Base-by-base conservation (phyloP, 2,329 filamentous ascomycete genomes). In the Zasmidium angulare region DNA sequence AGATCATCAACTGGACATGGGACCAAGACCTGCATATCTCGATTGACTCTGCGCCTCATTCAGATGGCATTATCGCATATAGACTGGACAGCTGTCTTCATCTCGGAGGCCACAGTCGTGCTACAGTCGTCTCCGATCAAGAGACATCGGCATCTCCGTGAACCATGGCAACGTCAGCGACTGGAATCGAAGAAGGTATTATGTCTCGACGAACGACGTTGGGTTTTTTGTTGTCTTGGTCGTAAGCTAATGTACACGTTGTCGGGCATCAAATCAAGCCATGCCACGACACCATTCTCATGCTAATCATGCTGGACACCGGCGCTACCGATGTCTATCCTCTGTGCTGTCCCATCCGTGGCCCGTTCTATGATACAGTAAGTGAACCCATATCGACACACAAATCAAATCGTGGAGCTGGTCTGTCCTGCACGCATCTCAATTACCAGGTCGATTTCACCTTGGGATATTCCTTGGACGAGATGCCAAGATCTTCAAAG, bases 391-490 rank as follows among this genome's bases (percentile, higher is more conserved):
- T 9, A 50, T 26, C 22, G 7, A 21, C 53, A 17, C 10, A 11
- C 3, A 23, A 20, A 46, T 51, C n/a, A 29, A 29, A 4, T 29
- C 26, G 26, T 26, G 43, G 19, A 31, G 43, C 36, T 22, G 23
- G 20, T 51, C 26, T 6, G 26, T 11, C 4, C 11, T 29, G 26
- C 26, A 29, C 11, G 26, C 26, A 29, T 29, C 46, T 12, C 26
- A 12, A 56, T 60, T 76, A 81, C 84, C 84, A 90, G 0, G 84
- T 87, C 0, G 85, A 87, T 63, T 81, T 80, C 50, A 90, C 71
- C 62, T 83, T 81, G 0, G 86, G 82, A 69, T 89, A 90, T 7
- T 89, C 84, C 60, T 86, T 83, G 6, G 85, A 81, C 58, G 81
- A 82, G 49, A 86, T 75, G 3, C 82, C 76, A 36, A 89, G 72